Conservation (phyloP, 768 basidiomycete genomes). For the Boletus rufocinnamomeus region DNA sequence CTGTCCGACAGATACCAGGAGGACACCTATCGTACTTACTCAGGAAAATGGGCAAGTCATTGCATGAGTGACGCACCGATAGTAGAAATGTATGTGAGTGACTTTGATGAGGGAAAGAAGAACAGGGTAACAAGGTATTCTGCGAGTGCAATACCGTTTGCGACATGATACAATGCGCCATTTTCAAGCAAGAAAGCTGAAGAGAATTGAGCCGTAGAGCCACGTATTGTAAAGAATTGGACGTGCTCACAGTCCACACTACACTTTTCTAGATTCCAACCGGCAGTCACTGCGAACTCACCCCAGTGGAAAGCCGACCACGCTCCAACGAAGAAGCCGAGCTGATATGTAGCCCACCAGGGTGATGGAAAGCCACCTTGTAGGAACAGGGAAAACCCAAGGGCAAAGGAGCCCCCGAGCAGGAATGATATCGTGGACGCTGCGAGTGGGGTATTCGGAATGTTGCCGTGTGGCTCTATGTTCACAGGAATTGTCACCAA, state of each 20-base stretch:
- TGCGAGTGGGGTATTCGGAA: conserved; percentile 89
- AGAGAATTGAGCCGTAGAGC: conserved; percentile 6
- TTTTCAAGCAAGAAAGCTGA: conserved; percentile 94
- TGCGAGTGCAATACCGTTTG: conserved; percentile 71
- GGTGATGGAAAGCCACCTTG: conserved; percentile 44
- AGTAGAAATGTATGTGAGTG: conserved; percentile 54
- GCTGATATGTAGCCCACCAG: conserved; percentile 72
- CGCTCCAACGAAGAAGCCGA: conserved; percentile 80
- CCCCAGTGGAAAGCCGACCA: conserved; percentile 92
- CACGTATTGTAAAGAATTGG: background rate
- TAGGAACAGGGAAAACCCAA: conserved; percentile 55
- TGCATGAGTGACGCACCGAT: conserved; percentile 48
- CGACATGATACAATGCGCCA: conserved; percentile 79
- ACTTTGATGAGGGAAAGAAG: conserved; percentile 65
- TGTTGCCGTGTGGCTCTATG: conserved; percentile 46
- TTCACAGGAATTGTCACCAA: conserved; percentile 57
- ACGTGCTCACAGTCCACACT: conserved; percentile 82
- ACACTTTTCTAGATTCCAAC: conserved; percentile 92
- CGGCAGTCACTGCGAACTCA: conserved; percentile 94
- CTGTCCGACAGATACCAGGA: conserved; percentile 71
- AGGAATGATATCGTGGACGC: conserved; percentile 78
- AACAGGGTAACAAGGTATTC: conserved; percentile 80
- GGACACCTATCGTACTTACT: conserved; percentile 51
- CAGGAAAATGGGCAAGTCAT: background rate
- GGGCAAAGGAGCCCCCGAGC: conserved; percentile 71